Evolutionary conservation across 1,284 basidiomycete genomes (phyloP), one percentile per base, ranked within the genome.

Genomic region (Ustilago cynodontis): DNA sequence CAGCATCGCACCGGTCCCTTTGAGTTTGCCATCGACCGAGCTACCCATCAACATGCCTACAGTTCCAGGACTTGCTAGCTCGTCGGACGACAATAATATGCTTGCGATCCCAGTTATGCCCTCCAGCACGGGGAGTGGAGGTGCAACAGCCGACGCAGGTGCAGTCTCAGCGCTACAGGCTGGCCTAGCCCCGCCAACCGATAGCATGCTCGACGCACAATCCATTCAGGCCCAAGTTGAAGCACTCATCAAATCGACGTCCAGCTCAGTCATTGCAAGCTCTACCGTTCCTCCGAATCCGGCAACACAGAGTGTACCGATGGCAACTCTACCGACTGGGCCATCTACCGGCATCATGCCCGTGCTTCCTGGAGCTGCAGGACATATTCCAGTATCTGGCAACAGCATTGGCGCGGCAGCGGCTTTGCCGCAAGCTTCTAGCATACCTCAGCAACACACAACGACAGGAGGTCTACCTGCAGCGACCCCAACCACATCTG

Each of bases 151-250:
- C 3, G 26, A 49, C 16, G 13, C 55, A 13, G 24, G 31, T 18
- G 43, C 45, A 39, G 37, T 39, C 10, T 28, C 55, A 18, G 26
- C 57, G 10, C 22, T 53, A 28, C 68, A 49, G 7, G n/a, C 57
- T 8, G 41, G 29, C 26, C 29, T 54, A n/a, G 20, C 55, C 3
- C 10, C 41, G n/a, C 16, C 60, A 1, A 24, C 59, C 6, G 59
- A 41, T n/a, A 20, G 43, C 6, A 66, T 66, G 57, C 52, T 77
- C 28, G 70, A 77, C 33, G 59, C 74, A 1, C 74, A 66, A 22
- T 50, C 62, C 26, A 71, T 77, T 20, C 74, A 77, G 39, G 74
- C 74, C 2, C 74, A 77, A 18, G 59, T 77, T 7, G 69, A 72
- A 45, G 74, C 74, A 3, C 52, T 77, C 43, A 65, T 72, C 29